phyloP scores from a whole-genome alignment of 257 asterid species.

The Echites panduratus region DNA sequence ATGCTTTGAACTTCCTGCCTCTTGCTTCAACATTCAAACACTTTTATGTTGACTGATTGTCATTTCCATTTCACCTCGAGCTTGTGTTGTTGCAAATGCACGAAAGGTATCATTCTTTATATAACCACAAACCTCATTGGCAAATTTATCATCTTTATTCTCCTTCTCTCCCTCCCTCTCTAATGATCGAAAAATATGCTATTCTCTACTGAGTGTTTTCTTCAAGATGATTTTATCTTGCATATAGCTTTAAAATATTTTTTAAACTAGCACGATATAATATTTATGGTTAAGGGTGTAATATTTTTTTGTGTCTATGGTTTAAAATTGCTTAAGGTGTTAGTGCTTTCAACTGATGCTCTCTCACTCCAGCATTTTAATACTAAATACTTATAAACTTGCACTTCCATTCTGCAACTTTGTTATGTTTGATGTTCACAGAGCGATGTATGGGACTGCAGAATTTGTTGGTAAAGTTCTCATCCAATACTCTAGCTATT shows the following conservation, averaged over 20 bases:
- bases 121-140: background rate
- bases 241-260: background rate
- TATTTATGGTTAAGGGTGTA: background rate
- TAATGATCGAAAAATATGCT: background rate
- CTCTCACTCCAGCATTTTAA: no score
- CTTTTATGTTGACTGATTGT: background rate
- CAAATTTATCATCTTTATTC: background rate
- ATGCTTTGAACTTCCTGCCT: background rate
- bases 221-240: background rate
- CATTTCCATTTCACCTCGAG: background rate
- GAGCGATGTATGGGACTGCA: background rate
- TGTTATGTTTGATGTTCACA: no score
- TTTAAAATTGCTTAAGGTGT: background rate
- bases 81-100: background rate
- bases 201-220: background rate
- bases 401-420: no score
- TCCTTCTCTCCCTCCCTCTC: background rate
- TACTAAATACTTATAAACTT: no score
- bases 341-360: background rate
- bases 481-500: background rate
- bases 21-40: background rate
- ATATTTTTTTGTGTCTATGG: background rate
- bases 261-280: background rate
- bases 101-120: background rate
- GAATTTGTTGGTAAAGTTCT: background rate